Percentiles rank a stretch among this genome's conserved stretches.
Evolutionary conservation across 441 rosid genomes (phyloP).

Genomic region (Francoa sonchifolia): DNA sequence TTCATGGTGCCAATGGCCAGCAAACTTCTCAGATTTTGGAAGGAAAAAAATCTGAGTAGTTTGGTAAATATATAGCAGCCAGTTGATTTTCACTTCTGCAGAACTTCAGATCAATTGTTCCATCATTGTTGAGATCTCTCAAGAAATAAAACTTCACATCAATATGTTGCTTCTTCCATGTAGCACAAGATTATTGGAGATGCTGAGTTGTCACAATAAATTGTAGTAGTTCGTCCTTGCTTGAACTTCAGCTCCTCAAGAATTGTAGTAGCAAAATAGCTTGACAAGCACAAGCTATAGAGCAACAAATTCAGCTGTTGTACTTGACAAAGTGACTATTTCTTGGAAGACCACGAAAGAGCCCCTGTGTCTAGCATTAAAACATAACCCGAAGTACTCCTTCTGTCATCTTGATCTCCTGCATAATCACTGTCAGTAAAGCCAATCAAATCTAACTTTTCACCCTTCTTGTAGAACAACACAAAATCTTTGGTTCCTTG

Average conservation of each 20-base stretch:
- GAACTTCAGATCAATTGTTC: background rate
- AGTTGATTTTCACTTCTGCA: constrained; percentile 1
- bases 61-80: background rate
- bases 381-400: constrained; percentile 3
- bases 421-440: background rate
- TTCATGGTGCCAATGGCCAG: no score
- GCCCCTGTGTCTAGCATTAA: background rate
- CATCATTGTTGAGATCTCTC: constrained; percentile 3
- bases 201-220: constrained; percentile 5
- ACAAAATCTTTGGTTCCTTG: background rate
- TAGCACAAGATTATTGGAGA: background rate
- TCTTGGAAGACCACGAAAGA: background rate
- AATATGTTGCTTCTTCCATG: background rate
- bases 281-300: background rate
- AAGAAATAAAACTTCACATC: constrained; percentile 1
- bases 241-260: constrained; percentile 1
- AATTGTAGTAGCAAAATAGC: background rate
- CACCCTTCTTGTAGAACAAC: background rate
- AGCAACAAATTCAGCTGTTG: background rate
- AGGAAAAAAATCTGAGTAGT: no score
- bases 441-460: background rate
- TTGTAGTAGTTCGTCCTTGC: background rate
- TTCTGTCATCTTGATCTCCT: background rate
- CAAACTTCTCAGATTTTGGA: no score
- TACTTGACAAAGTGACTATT: background rate